A percentile compares a stretch with the other conserved stretches of the same genome.
Evolutionary conservation across 495 filamentous ascomycete species (phyloP).

Genomic region (Penicillium pancosmium): DNA sequence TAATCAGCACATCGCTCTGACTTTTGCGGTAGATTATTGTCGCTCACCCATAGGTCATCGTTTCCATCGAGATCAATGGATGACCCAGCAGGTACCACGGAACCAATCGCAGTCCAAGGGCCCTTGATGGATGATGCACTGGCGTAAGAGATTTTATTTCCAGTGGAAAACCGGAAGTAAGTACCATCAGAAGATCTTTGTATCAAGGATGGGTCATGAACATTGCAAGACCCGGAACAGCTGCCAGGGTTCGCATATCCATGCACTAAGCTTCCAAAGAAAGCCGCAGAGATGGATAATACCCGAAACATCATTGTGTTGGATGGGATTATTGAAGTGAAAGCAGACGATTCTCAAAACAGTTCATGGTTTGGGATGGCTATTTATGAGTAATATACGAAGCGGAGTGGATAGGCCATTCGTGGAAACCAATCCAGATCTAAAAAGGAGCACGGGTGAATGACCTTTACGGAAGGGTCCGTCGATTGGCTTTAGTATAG

Average conservation of each 20-base stretch:
- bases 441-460: not conserved
- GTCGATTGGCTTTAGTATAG: not conserved
- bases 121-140: conserved; percentile 62
- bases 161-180: conserved; percentile 77
- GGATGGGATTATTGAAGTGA: not conserved
- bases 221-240: conserved; percentile 62
- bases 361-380: not conserved
- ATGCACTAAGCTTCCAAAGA: conserved; percentile 33
- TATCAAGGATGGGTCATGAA: conserved; percentile 69
- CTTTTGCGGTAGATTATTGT: not conserved
- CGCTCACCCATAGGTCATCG: conserved; percentile 64
- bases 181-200: conserved; percentile 61
- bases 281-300: conserved; percentile 1
- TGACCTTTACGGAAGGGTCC: not conserved
- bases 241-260: conserved; percentile 57
- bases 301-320: conserved; percentile 11
- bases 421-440: not conserved
- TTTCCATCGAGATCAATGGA: conserved; percentile 63
- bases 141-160: conserved; percentile 64
- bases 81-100: conserved; percentile 59
- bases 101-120: conserved; percentile 67
- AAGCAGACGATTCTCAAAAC: not conserved
- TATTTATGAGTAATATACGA: not conserved
- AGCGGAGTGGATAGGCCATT: not conserved
- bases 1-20: not conserved